phyloP scores from a whole-genome alignment of 768 basidiomycete genomes.

The Termitomyces sp. region DNA sequence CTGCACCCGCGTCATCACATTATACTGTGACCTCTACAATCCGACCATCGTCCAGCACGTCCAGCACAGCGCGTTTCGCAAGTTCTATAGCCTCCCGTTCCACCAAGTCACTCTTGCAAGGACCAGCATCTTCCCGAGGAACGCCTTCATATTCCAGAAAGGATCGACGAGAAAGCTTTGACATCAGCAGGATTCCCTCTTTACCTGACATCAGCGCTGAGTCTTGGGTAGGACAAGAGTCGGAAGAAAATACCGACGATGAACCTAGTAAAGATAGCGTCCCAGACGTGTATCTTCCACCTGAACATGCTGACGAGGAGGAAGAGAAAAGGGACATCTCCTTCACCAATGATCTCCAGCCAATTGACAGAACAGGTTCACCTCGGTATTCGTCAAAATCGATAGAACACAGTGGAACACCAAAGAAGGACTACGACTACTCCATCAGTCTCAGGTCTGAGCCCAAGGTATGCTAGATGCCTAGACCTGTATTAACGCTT shows the following conservation, averaged over 20 bases:
- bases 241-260: constrained; percentile 31
- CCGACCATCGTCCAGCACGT: constrained; percentile 40
- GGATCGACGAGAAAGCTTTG: constrained; percentile 49
- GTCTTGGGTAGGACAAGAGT: constrained; percentile 26
- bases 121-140: constrained; percentile 25
- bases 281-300: constrained; percentile 50
- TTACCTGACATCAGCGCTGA: constrained; percentile 37
- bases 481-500: background rate
- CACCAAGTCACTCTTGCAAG: constrained; percentile 40
- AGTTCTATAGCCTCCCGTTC: constrained; percentile 48
- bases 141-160: constrained; percentile 24
- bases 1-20: constrained; percentile 41
- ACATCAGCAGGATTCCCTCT: constrained; percentile 55
- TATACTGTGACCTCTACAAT: constrained; percentile 43
- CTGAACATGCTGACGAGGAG: constrained; percentile 37
- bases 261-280: constrained; percentile 47
- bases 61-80: constrained; percentile 47
- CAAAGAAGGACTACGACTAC: constrained; percentile 54
- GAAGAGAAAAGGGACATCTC: constrained; percentile 38
- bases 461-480: constrained; percentile 40
- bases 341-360: constrained; percentile 52
- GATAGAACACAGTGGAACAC: constrained; percentile 35
- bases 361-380: constrained; percentile 52
- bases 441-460: constrained; percentile 60
- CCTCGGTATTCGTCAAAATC: constrained; percentile 37